Evolutionary conservation across 352 stramenopile species (phyloP).

Genomic region (Phytophthora parvispora): DNA sequence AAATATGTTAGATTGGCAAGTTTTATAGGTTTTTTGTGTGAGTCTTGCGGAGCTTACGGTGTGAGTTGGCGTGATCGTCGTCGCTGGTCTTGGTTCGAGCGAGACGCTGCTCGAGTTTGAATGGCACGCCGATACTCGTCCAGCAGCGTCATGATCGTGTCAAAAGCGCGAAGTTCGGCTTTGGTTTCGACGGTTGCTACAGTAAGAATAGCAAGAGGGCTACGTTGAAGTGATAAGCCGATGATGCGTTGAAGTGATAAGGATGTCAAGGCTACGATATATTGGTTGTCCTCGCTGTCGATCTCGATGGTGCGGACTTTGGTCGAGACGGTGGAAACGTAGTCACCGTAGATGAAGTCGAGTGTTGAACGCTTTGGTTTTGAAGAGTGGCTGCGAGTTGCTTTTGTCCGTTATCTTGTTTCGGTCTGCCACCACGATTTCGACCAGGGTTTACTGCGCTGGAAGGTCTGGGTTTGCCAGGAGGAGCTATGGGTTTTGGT

Average conservation of each 20-base stretch:
- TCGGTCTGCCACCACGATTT: background rate
- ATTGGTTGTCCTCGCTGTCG: background rate
- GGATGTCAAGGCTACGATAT: background rate
- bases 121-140: slow-evolving; percentile 70
- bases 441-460: slow-evolving; percentile 12
- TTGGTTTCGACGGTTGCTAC: slow-evolving; percentile 5
- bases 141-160: slow-evolving; percentile 64
- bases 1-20: background rate
- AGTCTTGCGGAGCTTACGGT: slow-evolving; percentile 46
- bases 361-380: background rate
- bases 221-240: too few species aligned
- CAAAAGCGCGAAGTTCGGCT: background rate
- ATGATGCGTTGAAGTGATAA: slow-evolving; percentile 4
- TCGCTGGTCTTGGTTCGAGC: slow-evolving; percentile 27
- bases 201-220: slow-evolving; percentile 36
- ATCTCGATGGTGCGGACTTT: slow-evolving; percentile 28
- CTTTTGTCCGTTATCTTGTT: slow-evolving; percentile 5
- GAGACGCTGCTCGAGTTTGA: slow-evolving; percentile 33
- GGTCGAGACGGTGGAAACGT: slow-evolving; percentile 24
- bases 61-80: slow-evolving; percentile 45
- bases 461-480: background rate
- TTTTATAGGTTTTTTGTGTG: background rate
- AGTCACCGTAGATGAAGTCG: background rate
- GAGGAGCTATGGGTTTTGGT: background rate
- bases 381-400: slow-evolving; percentile 16